These are phyloP conservation scores for Sanguinoderma infundibulare DNA, from an alignment of 1,284 basidiomycete genomes.

Conservation along the genomic window DNA sequence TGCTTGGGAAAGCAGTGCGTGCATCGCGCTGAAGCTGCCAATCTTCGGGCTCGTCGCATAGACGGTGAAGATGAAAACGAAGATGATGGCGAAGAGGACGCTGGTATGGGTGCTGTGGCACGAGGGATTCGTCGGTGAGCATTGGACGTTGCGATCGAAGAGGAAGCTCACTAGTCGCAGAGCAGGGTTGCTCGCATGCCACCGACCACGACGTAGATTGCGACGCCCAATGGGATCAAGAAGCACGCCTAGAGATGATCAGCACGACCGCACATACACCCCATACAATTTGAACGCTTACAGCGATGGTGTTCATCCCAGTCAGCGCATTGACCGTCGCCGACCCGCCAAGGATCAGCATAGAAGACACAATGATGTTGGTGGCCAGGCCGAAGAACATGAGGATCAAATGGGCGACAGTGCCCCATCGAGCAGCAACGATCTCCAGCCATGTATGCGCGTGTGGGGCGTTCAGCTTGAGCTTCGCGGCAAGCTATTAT, in stretches of 20 bases:
- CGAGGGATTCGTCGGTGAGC: neutral
- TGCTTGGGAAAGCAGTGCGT: slow-evolving; percentile 52
- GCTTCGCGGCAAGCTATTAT: slow-evolving; percentile 52
- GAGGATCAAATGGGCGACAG: slow-evolving; percentile 61
- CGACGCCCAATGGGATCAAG: slow-evolving; percentile 60
- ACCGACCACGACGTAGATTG: slow-evolving; percentile 59
- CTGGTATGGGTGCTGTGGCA: slow-evolving; percentile 77
- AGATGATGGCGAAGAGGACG: slow-evolving; percentile 82
- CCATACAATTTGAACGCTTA: slow-evolving; percentile 35
- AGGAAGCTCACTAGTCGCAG: slow-evolving; percentile 38
- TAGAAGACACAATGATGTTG: slow-evolving; percentile 66
- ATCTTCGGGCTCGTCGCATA: slow-evolving; percentile 71
- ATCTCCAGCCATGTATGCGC: slow-evolving; percentile 71
- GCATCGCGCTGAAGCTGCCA: slow-evolving; percentile 55
- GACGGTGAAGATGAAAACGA: slow-evolving; percentile 69
- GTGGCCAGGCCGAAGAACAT: slow-evolving; percentile 71
- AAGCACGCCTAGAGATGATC: slow-evolving; percentile 54
- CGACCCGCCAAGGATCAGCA: slow-evolving; percentile 64
- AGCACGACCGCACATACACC: slow-evolving; percentile 24
- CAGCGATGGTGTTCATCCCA: slow-evolving; percentile 58
- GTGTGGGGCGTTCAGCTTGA: slow-evolving; percentile 66
- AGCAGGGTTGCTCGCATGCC: slow-evolving; percentile 52
- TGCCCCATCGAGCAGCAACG: slow-evolving; percentile 61
- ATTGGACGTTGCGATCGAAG: neutral
- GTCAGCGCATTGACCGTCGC: slow-evolving; percentile 64